These are phyloP conservation scores for Suhomyces maxii DNA, from an alignment of 1,139 yeast species.

Conservation along the genomic window DNA sequence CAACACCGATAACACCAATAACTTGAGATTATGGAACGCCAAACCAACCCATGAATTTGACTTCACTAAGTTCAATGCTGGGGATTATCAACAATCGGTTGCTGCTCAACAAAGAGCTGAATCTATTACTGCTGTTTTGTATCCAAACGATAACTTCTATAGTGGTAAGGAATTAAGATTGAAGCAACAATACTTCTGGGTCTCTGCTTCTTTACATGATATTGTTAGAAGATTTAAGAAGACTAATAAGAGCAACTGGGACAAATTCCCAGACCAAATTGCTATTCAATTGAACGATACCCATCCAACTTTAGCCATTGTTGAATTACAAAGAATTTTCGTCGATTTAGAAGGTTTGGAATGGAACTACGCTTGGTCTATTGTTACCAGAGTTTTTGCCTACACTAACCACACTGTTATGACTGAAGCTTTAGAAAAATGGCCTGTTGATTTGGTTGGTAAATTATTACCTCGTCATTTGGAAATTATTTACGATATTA, in stretches of 20 bases:
- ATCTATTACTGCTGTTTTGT: constrained; percentile 85
- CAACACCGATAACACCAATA: constrained; percentile 80
- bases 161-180: constrained; percentile 89
- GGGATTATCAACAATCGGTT: constrained; percentile 87
- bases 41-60: constrained; percentile 91
- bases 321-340: constrained; percentile 83
- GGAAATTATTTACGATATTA: constrained; percentile 87
- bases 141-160: constrained; percentile 91
- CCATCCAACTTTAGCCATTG: constrained; percentile 90
- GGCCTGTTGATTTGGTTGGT: constrained; percentile 86
- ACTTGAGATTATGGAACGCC: constrained; percentile 88
- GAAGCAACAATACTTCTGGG: constrained; percentile 97
- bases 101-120: constrained; percentile 85
- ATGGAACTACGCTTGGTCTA: constrained; percentile 85
- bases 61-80: constrained; percentile 86
- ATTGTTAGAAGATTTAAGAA: constrained; percentile 89
- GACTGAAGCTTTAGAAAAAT: constrained; percentile 92
- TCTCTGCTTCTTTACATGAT: constrained; percentile 89
- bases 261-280: constrained; percentile 77
- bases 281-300: constrained; percentile 96
- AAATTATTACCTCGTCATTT: constrained; percentile 85
- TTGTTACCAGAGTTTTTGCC: constrained; percentile 80
- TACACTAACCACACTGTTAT: constrained; percentile 95
- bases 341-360: constrained; percentile 78
- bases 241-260: constrained; percentile 68